Evolutionary conservation across 352 stramenopile genomes (phyloP), one percentile per base, ranked within the genome.

Genomic region (Thraustochytrium striatum): DNA sequence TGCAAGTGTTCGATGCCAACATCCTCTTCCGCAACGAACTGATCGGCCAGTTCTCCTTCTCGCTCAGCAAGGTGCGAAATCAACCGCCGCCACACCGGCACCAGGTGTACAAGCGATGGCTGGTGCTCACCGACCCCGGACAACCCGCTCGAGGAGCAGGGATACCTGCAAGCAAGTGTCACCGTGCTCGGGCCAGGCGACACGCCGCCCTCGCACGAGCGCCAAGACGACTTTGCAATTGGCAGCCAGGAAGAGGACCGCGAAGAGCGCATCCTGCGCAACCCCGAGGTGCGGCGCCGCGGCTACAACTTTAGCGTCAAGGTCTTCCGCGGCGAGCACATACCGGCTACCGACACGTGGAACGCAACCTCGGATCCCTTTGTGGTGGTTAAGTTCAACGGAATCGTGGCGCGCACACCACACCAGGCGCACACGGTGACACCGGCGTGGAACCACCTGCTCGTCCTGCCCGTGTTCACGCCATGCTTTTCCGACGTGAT

Each of bases 31-130:
- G 88, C 36, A 89, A 90, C 50, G 90, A 94, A 57, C 85, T 95
- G 7, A 95, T 96, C 62, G 91, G 91, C 36, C 87, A 85, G 2
- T 89, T 89, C 21, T 87, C 91, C 55, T 93, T 95, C 68, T 90
- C 95, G 35, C 83, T 91, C 25, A 91, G 25, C 41, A 81, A 82
- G 88, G 59, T 75, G 7, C 65, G 65, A 91, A 59, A 92, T 94
- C 82, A 92, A 88, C 7, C 87, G 91, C 73, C 81, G 86, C 28
- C 92, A 95, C 72, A 61, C 65, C 21, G 65, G 33, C 91, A 96
- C 70, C 89, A 96, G 73, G 84, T 96, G 16, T 89, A 91, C 38
- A 92, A 94, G 47, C 87, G 93, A 38, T 96, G 91, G 91, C 89
- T 96, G 35, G 89, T 88, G 44, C 78, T 96, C 8, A 93, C 92